A percentile compares a stretch with the other conserved stretches of the same genome.
phyloP scores from a whole-genome alignment of 495 filamentous ascomycete genomes.

The Aspergillus indologenus region DNA sequence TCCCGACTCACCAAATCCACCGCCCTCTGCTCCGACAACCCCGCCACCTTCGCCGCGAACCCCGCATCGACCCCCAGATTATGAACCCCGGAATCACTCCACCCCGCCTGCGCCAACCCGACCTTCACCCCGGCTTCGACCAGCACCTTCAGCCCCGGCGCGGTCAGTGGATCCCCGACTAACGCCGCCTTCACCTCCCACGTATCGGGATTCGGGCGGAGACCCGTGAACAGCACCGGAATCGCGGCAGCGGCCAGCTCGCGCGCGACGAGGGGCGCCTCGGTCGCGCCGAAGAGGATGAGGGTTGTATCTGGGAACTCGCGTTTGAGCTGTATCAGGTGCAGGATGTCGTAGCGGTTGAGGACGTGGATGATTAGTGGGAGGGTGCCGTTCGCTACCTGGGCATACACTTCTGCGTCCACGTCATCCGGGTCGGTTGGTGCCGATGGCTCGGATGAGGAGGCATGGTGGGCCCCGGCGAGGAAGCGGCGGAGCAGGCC shows the following conservation, averaged over 20 bases:
- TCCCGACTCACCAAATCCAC: constrained; percentile 2
- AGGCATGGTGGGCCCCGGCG: neutral
- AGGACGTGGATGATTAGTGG: neutral
- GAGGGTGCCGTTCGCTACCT: neutral
- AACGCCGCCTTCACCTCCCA: neutral
- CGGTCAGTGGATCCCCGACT: neutral
- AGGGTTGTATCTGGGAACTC: neutral
- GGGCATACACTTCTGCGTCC: neutral
- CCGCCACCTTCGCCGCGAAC: neutral
- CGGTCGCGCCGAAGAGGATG: neutral
- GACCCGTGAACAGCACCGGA: neutral
- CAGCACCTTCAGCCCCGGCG: neutral
- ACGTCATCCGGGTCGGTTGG: too few species aligned
- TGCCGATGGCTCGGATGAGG: too few species aligned
- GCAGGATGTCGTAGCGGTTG: constrained; percentile 1
- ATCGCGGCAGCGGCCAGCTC: neutral
- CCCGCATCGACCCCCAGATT: constrained; percentile 1
- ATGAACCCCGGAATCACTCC: neutral
- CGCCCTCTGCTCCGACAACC: neutral
- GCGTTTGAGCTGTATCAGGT: neutral
- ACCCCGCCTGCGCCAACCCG: neutral
- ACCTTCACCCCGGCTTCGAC: neutral
- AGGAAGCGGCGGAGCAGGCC: neutral
- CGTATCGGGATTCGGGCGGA: neutral
- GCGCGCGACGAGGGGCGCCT: neutral